Evolutionary conservation across 1,139 yeast species (phyloP), one percentile per base, ranked within the genome.

Genomic region (Debaryomyces sp.): DNA sequence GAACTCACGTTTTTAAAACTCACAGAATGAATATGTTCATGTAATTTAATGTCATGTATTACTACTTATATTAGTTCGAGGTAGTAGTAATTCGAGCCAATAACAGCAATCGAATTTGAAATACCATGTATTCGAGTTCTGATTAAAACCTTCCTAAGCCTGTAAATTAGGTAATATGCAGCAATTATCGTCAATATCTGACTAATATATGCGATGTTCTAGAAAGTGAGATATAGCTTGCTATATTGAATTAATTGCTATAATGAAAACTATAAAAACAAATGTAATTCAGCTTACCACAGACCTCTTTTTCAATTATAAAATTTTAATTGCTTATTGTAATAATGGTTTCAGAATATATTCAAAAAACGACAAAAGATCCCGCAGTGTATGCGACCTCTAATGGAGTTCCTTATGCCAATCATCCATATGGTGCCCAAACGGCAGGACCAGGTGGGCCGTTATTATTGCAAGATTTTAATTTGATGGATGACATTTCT

Each of bases 401-500:
- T 10, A 66, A 65, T 50, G 70, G 70, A 36, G 68, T 59, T 1
- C 67, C 69, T 13, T 56, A 59, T 39, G 42, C 57, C 18, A 53
- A 54, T 27, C 69, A 65, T 40, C 69, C 70, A 22, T 62, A 63
- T 44, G 65, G 66, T 6, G 60, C 68, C 24, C 66, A 63, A 47
- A 59, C 65, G 15, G 68, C 68, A 3, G 66, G 65, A 18, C 70
- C 68, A 1, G 75, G 78, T 46, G 87, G 87, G 5, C 87, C 87
- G 1, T 62, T 82, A 54, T 63, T 82, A 50, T 63, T 82, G 53
- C 85, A 82, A 57, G 87, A 82, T 60, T 75, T 80, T 64, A 75
- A 79, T 61, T 66, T 82, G 61, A 60, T 82, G 44, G 87, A 82
- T 53, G 70, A 78, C 7, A 60, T 82, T 49, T 79, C 85, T n/a